Base-by-base conservation (phyloP, 1,284 basidiomycete species). In the Takashimella tepidaria region DNA sequence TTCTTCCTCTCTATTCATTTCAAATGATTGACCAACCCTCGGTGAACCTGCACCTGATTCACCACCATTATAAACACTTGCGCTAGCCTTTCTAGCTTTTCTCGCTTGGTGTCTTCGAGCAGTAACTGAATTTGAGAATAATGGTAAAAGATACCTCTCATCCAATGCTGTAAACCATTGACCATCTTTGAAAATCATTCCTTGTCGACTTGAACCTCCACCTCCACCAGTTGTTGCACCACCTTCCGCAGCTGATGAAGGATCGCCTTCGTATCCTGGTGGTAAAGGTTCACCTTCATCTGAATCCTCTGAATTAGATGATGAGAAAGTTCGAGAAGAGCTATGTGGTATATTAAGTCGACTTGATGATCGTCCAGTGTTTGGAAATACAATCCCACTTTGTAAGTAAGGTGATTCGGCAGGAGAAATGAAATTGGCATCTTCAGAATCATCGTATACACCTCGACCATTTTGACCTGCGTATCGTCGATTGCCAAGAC, bases 141-240 rank as follows among this genome's bases (percentile, higher is more conserved):
- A 78, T 13, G 95, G 96, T 3, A 98, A 76, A 16, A 98, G 79
- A 72, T 97, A 98, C 56, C 92, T 82, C 75, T 98, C 92, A 75
- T 98, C 95, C 45, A 98, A 78, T 26, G 86, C 82, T 62, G 92
- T 92, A 83, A 98, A 98, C 93, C 95, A 98, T 73, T 92, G 89
- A 5, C 81, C 81, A 57, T 83, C 80, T 19, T 78, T 70, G 75
- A 78, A 79, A 12, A 79, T 73, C 69, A 74, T 76, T 24, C 72
- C 71, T 25, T 61, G 64, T 52, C 65, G 55, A n/a, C 41, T 41
- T 21, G 48, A 49, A 19, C 54, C 57, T 45, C 54, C 51, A n/a
- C 23, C 44, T 16, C 46, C 47, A n/a, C n/a, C n/a, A n/a, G n/a
- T n/a, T 3, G 54, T 50, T 27, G 54, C 47, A n/a, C 48, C 55